These are phyloP conservation scores for Penicillium goetzii DNA, from an alignment of 495 filamentous ascomycete species.

Conservation along the genomic window DNA sequence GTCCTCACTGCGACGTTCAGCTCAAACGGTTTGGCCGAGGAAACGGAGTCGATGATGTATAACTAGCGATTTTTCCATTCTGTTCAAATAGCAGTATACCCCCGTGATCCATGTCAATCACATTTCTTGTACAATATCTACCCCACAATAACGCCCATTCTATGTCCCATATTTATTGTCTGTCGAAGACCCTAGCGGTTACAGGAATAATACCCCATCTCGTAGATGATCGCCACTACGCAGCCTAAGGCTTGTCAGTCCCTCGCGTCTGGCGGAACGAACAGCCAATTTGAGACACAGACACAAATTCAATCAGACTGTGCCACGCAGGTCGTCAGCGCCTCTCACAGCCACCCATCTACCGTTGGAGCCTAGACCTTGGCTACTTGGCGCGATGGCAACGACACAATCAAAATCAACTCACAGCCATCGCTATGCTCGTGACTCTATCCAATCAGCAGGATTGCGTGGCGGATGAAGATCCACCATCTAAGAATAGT, in stretches of 20 bases:
- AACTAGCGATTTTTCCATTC: neutral
- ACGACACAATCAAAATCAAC: slow-evolving; percentile 6
- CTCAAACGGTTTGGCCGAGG: slow-evolving; percentile 6
- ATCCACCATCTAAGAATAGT: slow-evolving; percentile 42
- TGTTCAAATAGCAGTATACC: slow-evolving; percentile 3
- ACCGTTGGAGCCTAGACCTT: neutral
- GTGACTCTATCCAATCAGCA: slow-evolving; percentile 1
- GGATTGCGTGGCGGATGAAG: slow-evolving; percentile 19
- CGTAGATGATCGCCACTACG: neutral
- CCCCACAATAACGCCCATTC: neutral
- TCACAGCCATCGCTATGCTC: neutral
- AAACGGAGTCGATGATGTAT: slow-evolving; percentile 7
- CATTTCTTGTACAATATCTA: neutral
- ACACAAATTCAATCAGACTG: neutral
- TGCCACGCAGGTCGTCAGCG: slow-evolving; percentile 8
- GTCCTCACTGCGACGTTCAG: slow-evolving; percentile 8
- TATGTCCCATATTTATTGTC: neutral
- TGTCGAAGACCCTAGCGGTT: neutral
- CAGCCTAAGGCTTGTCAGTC: neutral
- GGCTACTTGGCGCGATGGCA: slow-evolving; percentile 4
- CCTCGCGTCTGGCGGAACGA: slow-evolving; percentile 1
- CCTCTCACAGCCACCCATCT: neutral
- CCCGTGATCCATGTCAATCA: neutral
- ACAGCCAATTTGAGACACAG: neutral
- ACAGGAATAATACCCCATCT: neutral